phyloP scores from a whole-genome alignment of 139 green algal genomes.

The Picochlorum costavermella region DNA sequence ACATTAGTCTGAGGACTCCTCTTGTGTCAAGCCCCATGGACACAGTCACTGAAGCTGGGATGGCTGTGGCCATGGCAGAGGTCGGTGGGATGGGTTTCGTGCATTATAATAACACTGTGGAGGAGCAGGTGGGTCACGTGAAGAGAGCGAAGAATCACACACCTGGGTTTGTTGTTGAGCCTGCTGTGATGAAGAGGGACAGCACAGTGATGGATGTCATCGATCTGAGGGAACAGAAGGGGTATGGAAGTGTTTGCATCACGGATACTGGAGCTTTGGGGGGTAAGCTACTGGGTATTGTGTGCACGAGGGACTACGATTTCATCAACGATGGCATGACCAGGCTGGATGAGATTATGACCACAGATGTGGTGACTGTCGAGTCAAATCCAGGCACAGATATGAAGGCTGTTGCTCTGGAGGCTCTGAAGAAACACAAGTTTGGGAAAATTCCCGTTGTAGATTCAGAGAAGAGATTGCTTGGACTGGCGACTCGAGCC shows the following conservation, averaged over 20 bases:
- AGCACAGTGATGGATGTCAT: constrained; percentile 55
- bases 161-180: constrained; percentile 59
- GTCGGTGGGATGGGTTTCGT: constrained; percentile 91
- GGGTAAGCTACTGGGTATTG: constrained; percentile 76
- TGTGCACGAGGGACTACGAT: constrained; percentile 72
- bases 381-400: constrained; percentile 1
- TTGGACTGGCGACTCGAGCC: constrained; percentile 57
- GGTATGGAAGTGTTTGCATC: constrained; percentile 48
- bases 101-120: constrained; percentile 94
- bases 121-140: constrained; percentile 81
- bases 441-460: constrained; percentile 65
- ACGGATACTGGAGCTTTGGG: constrained; percentile 75
- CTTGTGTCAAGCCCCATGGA: constrained; percentile 95
- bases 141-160: constrained; percentile 61
- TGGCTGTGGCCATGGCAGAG: constrained; percentile 93
- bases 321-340: constrained; percentile 66
- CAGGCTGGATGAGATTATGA: constrained; percentile 72
- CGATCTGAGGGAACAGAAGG: constrained; percentile 41
- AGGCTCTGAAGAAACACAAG: constrained; percentile 47
- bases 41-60: constrained; percentile 91
- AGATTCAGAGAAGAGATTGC: constrained; percentile 49
- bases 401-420: constrained; percentile 36
- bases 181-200: constrained; percentile 36
- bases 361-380: constrained; percentile 49
- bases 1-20: constrained; percentile 77